Evolutionary conservation across 352 stramenopile genomes (phyloP), one percentile per base, ranked within the genome.

Genomic region (Phytopythium vexans): DNA sequence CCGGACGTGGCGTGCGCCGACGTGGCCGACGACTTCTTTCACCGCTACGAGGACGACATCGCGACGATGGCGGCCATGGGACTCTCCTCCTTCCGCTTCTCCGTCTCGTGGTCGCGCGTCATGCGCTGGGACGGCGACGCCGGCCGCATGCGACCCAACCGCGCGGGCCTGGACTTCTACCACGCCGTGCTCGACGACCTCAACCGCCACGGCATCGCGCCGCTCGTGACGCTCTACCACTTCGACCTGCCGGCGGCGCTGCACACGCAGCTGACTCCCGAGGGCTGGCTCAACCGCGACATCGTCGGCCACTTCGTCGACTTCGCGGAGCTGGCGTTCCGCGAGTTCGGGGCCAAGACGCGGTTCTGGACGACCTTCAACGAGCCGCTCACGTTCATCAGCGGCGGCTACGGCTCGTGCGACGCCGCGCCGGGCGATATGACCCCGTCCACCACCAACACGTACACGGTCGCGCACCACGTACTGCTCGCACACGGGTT

Each of bases 321-420:
- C 38, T 99, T 98, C 68, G 89, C 93, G 2, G 56, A 77, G 39
- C 67, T 98, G 27, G 94, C 88, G 52, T 98, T 98, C 66, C 57
- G 77, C 11, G 75, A 86, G 40, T 98, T 97, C 74, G 95, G 94
- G 42, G 62, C 80, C 53, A 87, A 95, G 47, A 87, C 98, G 12
- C 88, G 94, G 57, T 86, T 84, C 53, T 99, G 95, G 95, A 86
- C 97, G 11, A 98, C 95, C 3, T 92, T 99, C 54, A 98, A 98
- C 58, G 96, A 99, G 68, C 77, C 91, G 11, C 93, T 88, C 73
- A 92, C 76, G 8, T 86, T 97, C 37, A 78, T 82, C 15, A 86
- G 87, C 21, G 65, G 86, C 34, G 94, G 84, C 15, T 98, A 98
- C 64, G 81, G 84, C 48, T 85, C 77, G 41, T 89, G 88, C 45